Base-by-base conservation (phyloP, 2,329 filamentous ascomycete genomes). In the Botrytis deweyae region DNA sequence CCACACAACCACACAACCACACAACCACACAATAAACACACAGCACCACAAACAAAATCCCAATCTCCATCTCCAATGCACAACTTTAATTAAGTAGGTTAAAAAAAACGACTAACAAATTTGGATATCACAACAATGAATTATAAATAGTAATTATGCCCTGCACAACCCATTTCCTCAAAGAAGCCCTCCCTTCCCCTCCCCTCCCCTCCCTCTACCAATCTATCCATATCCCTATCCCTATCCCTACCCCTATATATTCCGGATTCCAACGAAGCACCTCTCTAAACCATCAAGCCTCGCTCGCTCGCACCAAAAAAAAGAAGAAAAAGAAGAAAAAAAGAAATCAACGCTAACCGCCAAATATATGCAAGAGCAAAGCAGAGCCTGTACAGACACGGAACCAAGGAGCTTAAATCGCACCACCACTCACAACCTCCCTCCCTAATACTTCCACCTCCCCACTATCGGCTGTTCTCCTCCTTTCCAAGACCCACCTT, bases 401-500 rank as follows among this genome's bases (percentile, higher is more conserved):
- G 14, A 20, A 42, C 38, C 38, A n/a, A 55, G 59, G 16, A 22
- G 65, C 25, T 72, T 55, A 72, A 44, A 67, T 72, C 18, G 61
- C 38, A 20, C 62, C 70, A 42, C 46, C 62, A 33, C 25, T 58
- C 22, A 67, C 5, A 74, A 92, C 84, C 80, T 92, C 88, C 71
- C 91, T 84, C 63, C 88, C 90, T 5, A 92, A 81, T n/a, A 92
- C 81, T 79, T 92, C 89, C 71, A 91, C 82, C 80, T 91, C 86
- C 0, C 91, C 91, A 74, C 84, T 87, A 78, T 93, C 91, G 1
- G 85, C 89, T 4, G 90, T 92, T 52, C 91, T 84, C 70, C 91
- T 85, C 52, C 91, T 83, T 81, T 94, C 92, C 77, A 93, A 83
- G 12, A 93, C 88, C 92, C 91, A 93, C 64, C 90, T 83, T 1